Evolutionary conservation across 1,284 basidiomycete species (phyloP), one percentile per base, ranked within the genome.

Genomic region (Apiotrichum laibachii): DNA sequence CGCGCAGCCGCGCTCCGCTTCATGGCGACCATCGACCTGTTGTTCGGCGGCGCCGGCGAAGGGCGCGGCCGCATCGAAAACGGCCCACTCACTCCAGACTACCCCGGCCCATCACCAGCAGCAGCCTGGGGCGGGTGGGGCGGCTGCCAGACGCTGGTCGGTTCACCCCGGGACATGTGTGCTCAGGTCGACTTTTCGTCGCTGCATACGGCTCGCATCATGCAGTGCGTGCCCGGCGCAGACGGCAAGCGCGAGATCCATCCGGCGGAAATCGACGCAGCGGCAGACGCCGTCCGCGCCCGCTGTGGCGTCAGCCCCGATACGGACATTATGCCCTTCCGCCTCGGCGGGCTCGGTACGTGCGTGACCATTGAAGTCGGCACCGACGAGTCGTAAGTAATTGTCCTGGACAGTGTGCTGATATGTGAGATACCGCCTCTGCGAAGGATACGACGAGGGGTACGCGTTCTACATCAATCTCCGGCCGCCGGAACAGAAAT

Each of bases 1-100:
- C 51, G 51, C 33, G 51, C 42, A 0, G 51, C 51, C 2, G 51
- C 51, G 31, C 51, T 53, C 42, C 51, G 51, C 12, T 53, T 53
- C 51, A 53, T 53, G 51, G 51, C 42, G 11, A 53, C 42, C n/a
- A 15, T 53, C 2, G 51, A 53, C 13, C 51, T 53, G 31, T 18
- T 51, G 15, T 18, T 51, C 4, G 50, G 50, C 11, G 50, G 50
- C 22, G 50, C 37, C 2, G 50, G 50, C 39, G 39, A 43, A 26
- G 37, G 37, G 5, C 50, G 50, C 22, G 50, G 37, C 13, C 37
- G 50, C 9, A 39, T 40, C 12, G 50, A 51, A 13, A 5, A 15
- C 9, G 50, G 50, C 2, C 22, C 21, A 5, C 31, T 51, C 26
- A 51, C 37, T 1, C 26, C 39, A 2, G 22, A 40, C 10, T 5